Evolutionary conservation across 1,139 yeast species (phyloP).

Genomic region (Blastobotrys capitulatus): DNA sequence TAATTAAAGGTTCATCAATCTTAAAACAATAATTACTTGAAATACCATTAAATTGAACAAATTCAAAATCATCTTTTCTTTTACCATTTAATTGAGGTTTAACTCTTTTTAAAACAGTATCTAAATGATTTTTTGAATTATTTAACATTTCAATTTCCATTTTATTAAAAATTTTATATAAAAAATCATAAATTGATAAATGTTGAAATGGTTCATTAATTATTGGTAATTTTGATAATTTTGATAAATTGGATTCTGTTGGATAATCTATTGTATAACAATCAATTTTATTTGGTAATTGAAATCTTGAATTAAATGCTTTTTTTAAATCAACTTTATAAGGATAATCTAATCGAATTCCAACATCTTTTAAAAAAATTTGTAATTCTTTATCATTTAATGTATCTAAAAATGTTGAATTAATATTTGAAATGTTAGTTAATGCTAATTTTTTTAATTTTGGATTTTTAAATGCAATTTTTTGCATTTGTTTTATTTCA

Average conservation of each 20-base stretch:
- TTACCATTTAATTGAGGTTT: conserved; percentile 15
- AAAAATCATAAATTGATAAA: not conserved
- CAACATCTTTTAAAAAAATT: conserved; percentile 16
- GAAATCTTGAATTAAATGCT: not conserved
- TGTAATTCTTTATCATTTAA: conserved; percentile 23
- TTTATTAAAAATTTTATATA: not conserved
- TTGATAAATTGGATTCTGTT: not conserved
- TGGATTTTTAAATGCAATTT: conserved; percentile 14
- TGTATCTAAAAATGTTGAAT: not conserved
- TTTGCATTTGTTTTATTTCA: conserved; percentile 23
- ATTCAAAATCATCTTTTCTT: conserved; percentile 24
- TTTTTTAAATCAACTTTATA: not conserved
- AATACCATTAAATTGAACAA: conserved; percentile 4
- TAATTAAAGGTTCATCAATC: conserved; percentile 20
- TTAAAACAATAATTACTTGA: conserved; percentile 15
- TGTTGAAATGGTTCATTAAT: not conserved
- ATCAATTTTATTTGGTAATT: not conserved
- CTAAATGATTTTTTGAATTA: conserved; percentile 23
- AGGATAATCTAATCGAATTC: conserved; percentile 12
- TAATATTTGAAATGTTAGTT: conserved; percentile 23
- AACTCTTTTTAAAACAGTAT: conserved; percentile 24
- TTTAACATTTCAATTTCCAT: not conserved
- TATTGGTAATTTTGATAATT: not conserved
- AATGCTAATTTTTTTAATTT: conserved; percentile 28
- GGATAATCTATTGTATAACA: not conserved